Conservation (phyloP, 2,329 filamentous ascomycete genomes). For the Bimuria novae-zelandiae region DNA sequence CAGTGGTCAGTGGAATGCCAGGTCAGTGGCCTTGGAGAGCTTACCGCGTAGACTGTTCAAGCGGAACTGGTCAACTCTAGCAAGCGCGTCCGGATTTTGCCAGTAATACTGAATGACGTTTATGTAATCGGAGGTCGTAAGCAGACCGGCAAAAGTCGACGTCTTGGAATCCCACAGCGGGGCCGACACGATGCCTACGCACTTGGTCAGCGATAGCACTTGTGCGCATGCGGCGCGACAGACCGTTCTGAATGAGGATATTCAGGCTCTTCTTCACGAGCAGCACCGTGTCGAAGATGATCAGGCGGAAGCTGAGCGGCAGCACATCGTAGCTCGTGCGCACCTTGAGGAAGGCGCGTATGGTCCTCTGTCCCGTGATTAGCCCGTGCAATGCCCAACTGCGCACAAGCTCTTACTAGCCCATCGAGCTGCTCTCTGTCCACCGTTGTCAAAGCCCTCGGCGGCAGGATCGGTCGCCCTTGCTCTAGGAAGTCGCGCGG, state of each 20-base stretch:
- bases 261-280: constrained; percentile 96
- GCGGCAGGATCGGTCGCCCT: constrained; percentile 28
- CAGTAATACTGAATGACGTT: constrained; percentile 99
- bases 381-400: constrained; percentile 8
- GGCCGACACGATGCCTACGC: constrained; percentile 89
- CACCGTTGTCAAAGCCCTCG: constrained; percentile 59
- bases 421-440: constrained; percentile 80
- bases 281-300: constrained; percentile 91
- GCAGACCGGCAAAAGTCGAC: constrained; percentile 88
- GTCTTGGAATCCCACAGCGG: constrained; percentile 95
- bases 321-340: constrained; percentile 98
- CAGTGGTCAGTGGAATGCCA: constrained; percentile 18
- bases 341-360: constrained; percentile 94
- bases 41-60: constrained; percentile 88
- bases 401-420: constrained; percentile 61
- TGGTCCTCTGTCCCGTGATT: constrained; percentile 68
- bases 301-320: constrained; percentile 91
- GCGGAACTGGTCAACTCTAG: constrained; percentile 90
- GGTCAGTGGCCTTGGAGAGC: constrained; percentile 21
- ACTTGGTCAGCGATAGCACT: constrained; percentile 12
- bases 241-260: constrained; percentile 95
- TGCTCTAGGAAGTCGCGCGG: constrained; percentile 46
- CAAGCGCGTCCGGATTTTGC: constrained; percentile 89
- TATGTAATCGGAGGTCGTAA: constrained; percentile 97
- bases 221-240: constrained; percentile 16